These are phyloP conservation scores for Globisporangium barbulae DNA, from an alignment of 352 stramenopile genomes.

Conservation along the genomic window DNA sequence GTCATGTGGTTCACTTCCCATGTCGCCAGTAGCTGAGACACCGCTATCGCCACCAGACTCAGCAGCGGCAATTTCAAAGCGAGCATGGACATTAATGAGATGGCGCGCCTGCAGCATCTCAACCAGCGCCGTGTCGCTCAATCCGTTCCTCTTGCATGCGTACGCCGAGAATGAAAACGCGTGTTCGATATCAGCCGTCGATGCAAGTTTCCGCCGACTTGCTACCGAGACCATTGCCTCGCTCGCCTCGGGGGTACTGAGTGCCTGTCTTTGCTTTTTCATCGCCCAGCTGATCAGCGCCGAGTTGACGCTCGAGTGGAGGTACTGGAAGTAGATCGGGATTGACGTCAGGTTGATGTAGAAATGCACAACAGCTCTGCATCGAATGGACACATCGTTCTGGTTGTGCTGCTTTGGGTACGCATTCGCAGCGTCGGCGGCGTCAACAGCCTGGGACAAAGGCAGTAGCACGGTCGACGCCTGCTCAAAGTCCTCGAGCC, in stretches of 20 bases:
- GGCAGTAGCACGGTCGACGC: constrained; percentile 63
- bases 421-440: constrained; percentile 7
- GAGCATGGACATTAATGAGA: constrained; percentile 72
- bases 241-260: not conserved
- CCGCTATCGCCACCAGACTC: constrained; percentile 17
- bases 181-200: constrained; percentile 77
- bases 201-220: constrained; percentile 31
- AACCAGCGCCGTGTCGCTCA: constrained; percentile 80
- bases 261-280: constrained; percentile 26
- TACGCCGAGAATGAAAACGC: constrained; percentile 80
- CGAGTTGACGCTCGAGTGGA: constrained; percentile 64
- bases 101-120: constrained; percentile 85
- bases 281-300: constrained; percentile 63
- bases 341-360: constrained; percentile 86
- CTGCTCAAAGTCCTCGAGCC: constrained; percentile 85
- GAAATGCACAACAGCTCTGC: constrained; percentile 56
- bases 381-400: constrained; percentile 31
- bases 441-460: constrained; percentile 62
- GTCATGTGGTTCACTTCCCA: not conserved
- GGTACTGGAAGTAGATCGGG: constrained; percentile 80
- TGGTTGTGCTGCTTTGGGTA: constrained; percentile 11
- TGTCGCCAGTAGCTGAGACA: not conserved
- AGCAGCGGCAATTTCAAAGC: constrained; percentile 45
- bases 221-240: not conserved
- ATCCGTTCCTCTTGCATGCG: constrained; percentile 76